phyloP scores from a whole-genome alignment of 257 asterid genomes.

The Cruciata laevipes region DNA sequence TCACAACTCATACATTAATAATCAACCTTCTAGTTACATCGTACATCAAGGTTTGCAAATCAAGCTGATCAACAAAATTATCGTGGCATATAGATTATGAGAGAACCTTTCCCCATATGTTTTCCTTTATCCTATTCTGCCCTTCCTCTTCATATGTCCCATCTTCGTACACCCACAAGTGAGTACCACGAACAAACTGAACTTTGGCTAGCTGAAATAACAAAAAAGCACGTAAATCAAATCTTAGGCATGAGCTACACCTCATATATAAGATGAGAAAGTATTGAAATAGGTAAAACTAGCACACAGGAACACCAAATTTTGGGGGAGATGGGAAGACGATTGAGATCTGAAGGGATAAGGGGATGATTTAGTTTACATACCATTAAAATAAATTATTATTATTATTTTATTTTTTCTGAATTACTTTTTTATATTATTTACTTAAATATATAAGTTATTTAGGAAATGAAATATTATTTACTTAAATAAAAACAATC shows the following conservation, averaged over 20 bases:
- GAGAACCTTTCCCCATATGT: constrained; percentile 77
- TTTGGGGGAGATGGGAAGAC: too few species aligned
- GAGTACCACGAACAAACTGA: constrained; percentile 56
- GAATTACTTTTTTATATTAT: too few species aligned
- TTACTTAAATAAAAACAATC: too few species aligned
- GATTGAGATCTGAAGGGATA: too few species aligned
- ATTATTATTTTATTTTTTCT: too few species aligned
- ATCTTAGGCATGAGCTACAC: neutral
- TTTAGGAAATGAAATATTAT: too few species aligned
- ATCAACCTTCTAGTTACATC: constrained; percentile 3
- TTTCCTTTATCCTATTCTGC: constrained; percentile 67
- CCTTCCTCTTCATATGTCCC: constrained; percentile 90
- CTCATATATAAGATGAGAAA: neutral
- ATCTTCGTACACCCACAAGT: constrained; percentile 82
- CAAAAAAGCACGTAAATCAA: constrained; percentile 11
- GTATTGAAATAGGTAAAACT: neutral
- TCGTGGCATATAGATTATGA: constrained; percentile 19
- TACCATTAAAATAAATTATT: too few species aligned
- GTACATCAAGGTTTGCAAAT: neutral
- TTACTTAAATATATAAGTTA: too few species aligned
- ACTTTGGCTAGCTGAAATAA: constrained; percentile 62
- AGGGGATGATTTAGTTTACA: too few species aligned
- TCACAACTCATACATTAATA: constrained; percentile 33
- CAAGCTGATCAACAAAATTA: constrained; percentile 12
- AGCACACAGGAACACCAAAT: neutral